Conservation (phyloP, 2,329 filamentous ascomycete species). For the Parafenestella ontariensis region DNA sequence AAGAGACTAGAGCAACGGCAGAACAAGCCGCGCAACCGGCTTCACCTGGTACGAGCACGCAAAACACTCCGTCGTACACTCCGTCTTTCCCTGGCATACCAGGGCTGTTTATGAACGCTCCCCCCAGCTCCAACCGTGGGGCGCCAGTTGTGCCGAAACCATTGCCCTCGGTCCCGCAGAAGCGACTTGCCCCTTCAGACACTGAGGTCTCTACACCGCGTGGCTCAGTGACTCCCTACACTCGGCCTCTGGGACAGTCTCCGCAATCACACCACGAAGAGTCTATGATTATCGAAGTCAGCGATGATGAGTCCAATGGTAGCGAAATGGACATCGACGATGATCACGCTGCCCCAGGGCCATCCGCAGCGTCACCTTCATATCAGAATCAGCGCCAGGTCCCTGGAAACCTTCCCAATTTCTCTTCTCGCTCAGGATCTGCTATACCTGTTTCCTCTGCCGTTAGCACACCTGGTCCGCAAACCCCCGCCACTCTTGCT, state of each 20-base stretch:
- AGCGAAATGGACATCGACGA: slow-evolving; percentile 70
- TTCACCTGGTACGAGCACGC: slow-evolving; percentile 4
- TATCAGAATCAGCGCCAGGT: slow-evolving; percentile 10
- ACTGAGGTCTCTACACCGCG: slow-evolving; percentile 59
- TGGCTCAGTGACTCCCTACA: slow-evolving; percentile 48
- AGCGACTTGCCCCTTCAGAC: slow-evolving; percentile 73
- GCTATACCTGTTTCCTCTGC: slow-evolving; percentile 30
- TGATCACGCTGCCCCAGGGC: slow-evolving; percentile 55
- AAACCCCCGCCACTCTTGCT: slow-evolving; percentile 46
- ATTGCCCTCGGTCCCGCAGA: slow-evolving; percentile 41
- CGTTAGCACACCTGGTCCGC: slow-evolving; percentile 43
- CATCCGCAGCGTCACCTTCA: slow-evolving; percentile 4
- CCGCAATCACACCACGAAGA: slow-evolving; percentile 59
- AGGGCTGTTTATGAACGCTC: slow-evolving; percentile 59
- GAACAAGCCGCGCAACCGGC: slow-evolving; percentile 1
- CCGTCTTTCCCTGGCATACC: slow-evolving; percentile 54
- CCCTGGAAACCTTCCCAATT: slow-evolving; percentile 26
- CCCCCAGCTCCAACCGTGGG: slow-evolving; percentile 4
- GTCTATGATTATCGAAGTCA: slow-evolving; percentile 82
- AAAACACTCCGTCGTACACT: slow-evolving; percentile 9
- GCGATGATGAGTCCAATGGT: slow-evolving; percentile 71
- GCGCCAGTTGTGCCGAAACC: slow-evolving; percentile 11
- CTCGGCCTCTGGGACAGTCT: slow-evolving; percentile 69
- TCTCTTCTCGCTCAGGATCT: slow-evolving; percentile 35
- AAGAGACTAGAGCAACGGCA: neutral